Base-by-base conservation (phyloP, 2,329 filamentous ascomycete genomes). In the Fusarium foetens region DNA sequence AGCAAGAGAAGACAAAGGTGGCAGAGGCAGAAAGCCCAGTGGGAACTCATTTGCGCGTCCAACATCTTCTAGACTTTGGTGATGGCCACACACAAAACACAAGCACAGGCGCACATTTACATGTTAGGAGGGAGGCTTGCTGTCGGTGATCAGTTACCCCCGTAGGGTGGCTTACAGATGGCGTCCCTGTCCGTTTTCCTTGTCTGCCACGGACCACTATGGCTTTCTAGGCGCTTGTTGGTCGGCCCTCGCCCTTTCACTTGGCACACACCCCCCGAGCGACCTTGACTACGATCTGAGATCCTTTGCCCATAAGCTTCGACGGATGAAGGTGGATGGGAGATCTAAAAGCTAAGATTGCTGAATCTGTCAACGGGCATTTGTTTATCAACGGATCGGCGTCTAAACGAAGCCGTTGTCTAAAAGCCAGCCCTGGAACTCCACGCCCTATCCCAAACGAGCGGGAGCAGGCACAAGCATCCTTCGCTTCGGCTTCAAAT, bases 401-500 rank as follows among this genome's bases (percentile, higher is more conserved):
- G 52, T 68, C 59, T 55, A 68, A 69, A 63, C 66, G 54, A 76
- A 65, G 57, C 54, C 68, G 59, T 61, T 66, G 70, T 70, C 62
- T 61, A 74, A 75, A 43, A 63, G 72, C 63, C 58, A 65, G 66
- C 57, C 62, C 68, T 70, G 68, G 53, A 67, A 57, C 61, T 68
- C 46, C 63, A 66, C 66, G 54, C 73, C 64, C 65, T 75, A 38
- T 46, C 70, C 66, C 71, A 76, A 76, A 77, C 71, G 61, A 63
- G 49, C 66, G 62, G 63, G 66, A 70, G 54, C 72, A 76, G 64
- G 51, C 63, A 75, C 71, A 75, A 76, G 71, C 72, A 59, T 62
- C 65, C 63, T 73, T 71, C 66, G 55, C 70, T 65, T 73, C 71
- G 71, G 46, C 59, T 61, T 75, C 74, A 77, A 73, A 76, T 76